Evolutionary conservation across 208 protist genomes (phyloP), one percentile per base, ranked within the genome.

Genomic region (Wallacemonas sp.): DNA sequence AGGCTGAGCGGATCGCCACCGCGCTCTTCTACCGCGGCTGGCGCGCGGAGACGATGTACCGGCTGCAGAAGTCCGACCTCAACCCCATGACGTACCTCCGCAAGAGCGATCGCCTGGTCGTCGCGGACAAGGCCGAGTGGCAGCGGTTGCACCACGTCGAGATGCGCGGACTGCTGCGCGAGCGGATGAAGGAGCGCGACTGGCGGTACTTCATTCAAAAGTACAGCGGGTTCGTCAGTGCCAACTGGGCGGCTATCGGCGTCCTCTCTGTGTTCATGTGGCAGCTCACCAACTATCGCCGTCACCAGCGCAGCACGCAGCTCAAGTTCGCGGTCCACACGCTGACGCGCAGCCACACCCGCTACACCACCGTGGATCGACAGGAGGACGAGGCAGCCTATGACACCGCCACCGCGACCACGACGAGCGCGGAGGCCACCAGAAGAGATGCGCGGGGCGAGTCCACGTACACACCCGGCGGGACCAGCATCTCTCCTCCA

Each of bases 151-250:
- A 88, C 52, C 76, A 91, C 48, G 62, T 70, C 4, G 75, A 88
- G 54, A 78, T 81, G 76, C 78, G 85, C 19, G 46, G 78, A 24
- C 48, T 88, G 38, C 70, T 76, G 57, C 60, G 77, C n/a, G 85
- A 91, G 72, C 72, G 79, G 1, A 70, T 87, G n/a, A 86, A 86
- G 66, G 85, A 91, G 72, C 57, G 76, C 14, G 60, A 72, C 36
- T 79, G 68, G 81, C 78, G 81, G 16, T 91, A 91, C 71, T 76
- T 91, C 26, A 68, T 88, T 43, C 74, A 83, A 27, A 91, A 88
- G 71, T 91, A 78, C 72, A 85, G 78, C 57, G 81, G 85, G 65
- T 83, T 91, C 24, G 69, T 86, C 44, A 88, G 81, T 63, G 85
- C 85, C 16, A 85, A 78, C 58, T 83, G 76, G 68, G 81, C 85